Evolutionary conservation across 345 rosid species (phyloP).

Genomic region (Eucalyptus paniculata): DNA sequence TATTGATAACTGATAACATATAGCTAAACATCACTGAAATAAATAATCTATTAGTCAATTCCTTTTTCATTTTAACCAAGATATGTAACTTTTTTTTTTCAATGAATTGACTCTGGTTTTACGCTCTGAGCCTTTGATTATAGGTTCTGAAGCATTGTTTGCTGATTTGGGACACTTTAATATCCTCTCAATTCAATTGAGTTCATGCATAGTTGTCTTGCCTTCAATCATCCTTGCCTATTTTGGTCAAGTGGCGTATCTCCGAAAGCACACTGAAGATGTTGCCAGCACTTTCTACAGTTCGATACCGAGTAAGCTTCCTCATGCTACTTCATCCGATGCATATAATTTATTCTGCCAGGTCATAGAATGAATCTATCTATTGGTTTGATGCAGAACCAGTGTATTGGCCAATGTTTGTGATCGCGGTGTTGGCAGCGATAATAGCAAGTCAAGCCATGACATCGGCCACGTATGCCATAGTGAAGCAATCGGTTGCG

Average conservation of each 20-base stretch:
- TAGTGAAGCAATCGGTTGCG: slow-evolving; percentile 13
- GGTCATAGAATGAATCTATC: not conserved
- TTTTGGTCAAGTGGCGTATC: slow-evolving; percentile 17
- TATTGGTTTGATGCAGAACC: not conserved
- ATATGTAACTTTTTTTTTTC: not conserved
- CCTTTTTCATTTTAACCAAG: not conserved
- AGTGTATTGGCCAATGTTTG: slow-evolving; percentile 18
- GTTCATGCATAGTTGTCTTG: slow-evolving; percentile 6
- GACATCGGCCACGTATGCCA: slow-evolving; percentile 15
- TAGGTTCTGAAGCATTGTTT: slow-evolving; percentile 28
- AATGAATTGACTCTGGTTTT: not conserved
- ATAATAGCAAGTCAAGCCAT: slow-evolving; percentile 22
- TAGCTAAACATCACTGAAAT: not conserved
- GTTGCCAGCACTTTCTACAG: not conserved
- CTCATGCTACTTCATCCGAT: not conserved
- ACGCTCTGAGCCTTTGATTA: not conserved
- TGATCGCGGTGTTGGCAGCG: slow-evolving; percentile 8
- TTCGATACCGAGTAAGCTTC: slow-evolving; percentile 7
- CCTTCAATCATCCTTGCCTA: slow-evolving; percentile 14
- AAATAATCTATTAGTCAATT: not conserved
- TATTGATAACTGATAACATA: not conserved
- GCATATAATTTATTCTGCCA: not conserved
- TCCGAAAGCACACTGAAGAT: not conserved
- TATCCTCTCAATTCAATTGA: slow-evolving; percentile 9
- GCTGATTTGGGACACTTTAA: slow-evolving; percentile 29